Conservation (phyloP, 305 asterid species). For the Nicotiana rustica region DNA sequence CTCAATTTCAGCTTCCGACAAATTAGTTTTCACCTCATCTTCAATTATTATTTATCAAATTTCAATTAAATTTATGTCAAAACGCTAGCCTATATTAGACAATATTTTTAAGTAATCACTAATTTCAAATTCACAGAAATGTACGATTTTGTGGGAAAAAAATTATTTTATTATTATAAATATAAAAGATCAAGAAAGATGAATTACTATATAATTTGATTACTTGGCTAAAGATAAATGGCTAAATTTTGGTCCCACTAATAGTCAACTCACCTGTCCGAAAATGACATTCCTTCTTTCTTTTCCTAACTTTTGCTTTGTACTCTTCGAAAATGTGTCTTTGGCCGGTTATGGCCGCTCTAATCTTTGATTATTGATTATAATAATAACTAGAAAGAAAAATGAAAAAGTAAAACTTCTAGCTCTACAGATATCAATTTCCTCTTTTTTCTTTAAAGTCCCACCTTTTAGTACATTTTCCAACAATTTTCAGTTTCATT, state of each 20-base stretch:
- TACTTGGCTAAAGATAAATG: neutral
- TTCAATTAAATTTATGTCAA: no score
- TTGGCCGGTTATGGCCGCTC: conserved; percentile 4
- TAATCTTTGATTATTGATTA: neutral
- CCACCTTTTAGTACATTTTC: neutral
- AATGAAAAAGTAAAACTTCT: neutral
- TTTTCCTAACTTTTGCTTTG: neutral
- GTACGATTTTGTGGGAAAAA: no score
- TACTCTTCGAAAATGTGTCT: neutral
- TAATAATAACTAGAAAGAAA: neutral
- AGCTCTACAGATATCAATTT: neutral
- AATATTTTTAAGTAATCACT: no score
- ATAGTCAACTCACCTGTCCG: conserved; percentile 23
- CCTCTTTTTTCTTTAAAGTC: neutral
- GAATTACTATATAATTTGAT: no score
- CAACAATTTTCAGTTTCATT: neutral
- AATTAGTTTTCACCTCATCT: no score
- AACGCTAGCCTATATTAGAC: no score
- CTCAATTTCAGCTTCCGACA: no score
- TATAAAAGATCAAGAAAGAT: no score
- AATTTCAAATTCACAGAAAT: no score
- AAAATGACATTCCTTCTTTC: neutral
- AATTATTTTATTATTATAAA: no score
- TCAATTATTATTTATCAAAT: no score
- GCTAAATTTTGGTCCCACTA: accelerated